A percentile compares a stretch with the other conserved stretches of the same genome.
phyloP scores from a whole-genome alignment of 495 filamentous ascomycete species.

The Xeromyces bisporus region DNA sequence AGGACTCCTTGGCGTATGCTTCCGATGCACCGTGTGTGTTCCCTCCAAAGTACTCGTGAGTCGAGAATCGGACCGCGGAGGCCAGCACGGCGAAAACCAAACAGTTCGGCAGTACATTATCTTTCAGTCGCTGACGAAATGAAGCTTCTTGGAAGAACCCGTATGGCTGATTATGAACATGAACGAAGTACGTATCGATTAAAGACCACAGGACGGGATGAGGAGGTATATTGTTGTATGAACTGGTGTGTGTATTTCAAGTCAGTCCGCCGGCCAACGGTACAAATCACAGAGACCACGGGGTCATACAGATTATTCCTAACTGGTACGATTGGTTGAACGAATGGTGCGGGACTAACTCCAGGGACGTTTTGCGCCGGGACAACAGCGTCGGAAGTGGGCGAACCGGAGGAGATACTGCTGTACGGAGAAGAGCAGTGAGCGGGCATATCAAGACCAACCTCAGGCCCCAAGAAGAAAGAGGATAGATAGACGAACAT shows the following conservation, averaged over 20 bases:
- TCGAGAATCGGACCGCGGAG: slow-evolving; percentile 12
- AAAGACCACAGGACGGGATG: slow-evolving; percentile 6
- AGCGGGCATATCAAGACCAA: background rate
- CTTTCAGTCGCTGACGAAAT: slow-evolving; percentile 9
- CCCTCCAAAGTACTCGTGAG: slow-evolving; percentile 9
- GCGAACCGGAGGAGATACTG: background rate
- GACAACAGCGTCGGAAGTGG: background rate
- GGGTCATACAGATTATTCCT: too few species aligned
- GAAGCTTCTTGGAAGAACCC: slow-evolving; percentile 13
- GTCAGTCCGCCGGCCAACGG: too few species aligned
- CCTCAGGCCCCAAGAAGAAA: too few species aligned
- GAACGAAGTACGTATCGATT: slow-evolving; percentile 14
- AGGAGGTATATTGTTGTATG: slow-evolving; percentile 8
- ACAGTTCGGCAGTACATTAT: slow-evolving; percentile 6
- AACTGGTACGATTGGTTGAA: background rate
- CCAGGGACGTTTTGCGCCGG: background rate
- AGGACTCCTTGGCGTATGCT: slow-evolving; percentile 13
- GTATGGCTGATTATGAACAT: slow-evolving; percentile 18
- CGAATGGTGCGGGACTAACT: background rate
- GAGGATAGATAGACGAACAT: too few species aligned
- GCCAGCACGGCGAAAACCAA: slow-evolving; percentile 12
- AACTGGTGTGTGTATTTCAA: background rate
- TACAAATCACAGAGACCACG: too few species aligned
- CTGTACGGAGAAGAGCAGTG: background rate
- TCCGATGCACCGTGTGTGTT: slow-evolving; percentile 6